phyloP scores from a whole-genome alignment of 805 yeast genomes.

The Martiniozyma abietophila region DNA sequence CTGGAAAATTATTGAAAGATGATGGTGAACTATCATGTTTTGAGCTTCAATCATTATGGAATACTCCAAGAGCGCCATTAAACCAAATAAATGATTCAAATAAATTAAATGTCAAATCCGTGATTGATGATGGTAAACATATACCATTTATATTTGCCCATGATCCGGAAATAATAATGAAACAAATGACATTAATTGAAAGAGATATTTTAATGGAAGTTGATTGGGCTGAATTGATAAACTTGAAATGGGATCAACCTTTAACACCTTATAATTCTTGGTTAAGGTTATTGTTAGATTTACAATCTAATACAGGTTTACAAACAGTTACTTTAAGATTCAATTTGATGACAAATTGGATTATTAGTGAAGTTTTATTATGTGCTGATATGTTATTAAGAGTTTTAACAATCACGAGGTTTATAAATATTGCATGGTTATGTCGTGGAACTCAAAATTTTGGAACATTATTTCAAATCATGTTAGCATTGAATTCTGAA shows the following conservation, averaged over 20 bases:
- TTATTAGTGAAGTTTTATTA: conserved; percentile 74
- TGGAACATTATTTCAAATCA: conserved; percentile 80
- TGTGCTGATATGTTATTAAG: conserved; percentile 54
- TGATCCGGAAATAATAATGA: conserved; percentile 57
- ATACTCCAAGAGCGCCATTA: conserved; percentile 21
- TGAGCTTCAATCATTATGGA: conserved; percentile 21
- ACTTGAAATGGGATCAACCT: conserved; percentile 61
- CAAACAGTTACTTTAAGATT: conserved; percentile 78
- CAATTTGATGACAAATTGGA: conserved; percentile 86
- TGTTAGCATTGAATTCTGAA: conserved; percentile 67
- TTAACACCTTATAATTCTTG: conserved; percentile 70
- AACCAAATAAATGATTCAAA: conserved; percentile 9
- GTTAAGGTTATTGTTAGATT: conserved; percentile 63
- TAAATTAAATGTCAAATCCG: conserved; percentile 28
- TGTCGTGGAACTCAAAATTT: conserved; percentile 69
- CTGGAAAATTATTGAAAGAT: conserved; percentile 9
- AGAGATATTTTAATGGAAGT: conserved; percentile 73
- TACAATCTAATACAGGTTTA: conserved; percentile 45
- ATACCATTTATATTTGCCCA: conserved; percentile 75
- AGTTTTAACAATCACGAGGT: conserved; percentile 66
- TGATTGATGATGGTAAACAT: conserved; percentile 45
- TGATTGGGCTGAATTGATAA: conserved; percentile 87
- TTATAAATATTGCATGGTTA: conserved; percentile 76
- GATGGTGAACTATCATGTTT: conserved; percentile 18
- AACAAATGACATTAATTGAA: conserved; percentile 82